Base-by-base conservation (phyloP, 192 early-diverging fungal genomes). In the Lobosporangium transversale region DNA sequence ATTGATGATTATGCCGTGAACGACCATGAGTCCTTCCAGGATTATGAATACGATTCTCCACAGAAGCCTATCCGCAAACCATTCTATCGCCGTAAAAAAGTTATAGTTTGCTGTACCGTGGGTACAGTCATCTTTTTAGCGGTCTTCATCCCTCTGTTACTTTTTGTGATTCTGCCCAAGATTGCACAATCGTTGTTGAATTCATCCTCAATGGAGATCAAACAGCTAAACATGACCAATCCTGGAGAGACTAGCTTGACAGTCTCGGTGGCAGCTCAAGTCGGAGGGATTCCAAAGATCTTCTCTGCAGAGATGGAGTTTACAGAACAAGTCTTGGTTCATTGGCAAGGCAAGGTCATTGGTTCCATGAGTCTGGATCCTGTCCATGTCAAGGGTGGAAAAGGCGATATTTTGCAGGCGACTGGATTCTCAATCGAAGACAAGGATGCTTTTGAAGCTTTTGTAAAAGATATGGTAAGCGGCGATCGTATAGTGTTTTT, bases 71-170 rank as follows among this genome's bases (percentile, higher is more conserved):
- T 40, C 11, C 74, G 63, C 40, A 47, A 40, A 11, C 78, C 60
- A n/a, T 84, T 85, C 40, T 85, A 86, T 58, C 70, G 75, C 1
- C 68, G 79, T 32, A 86, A 78, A 55, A 78, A 67, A 20, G 85
- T 80, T 18, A 82, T 84, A 75, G 48, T 71, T 26, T 64, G 74
- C 20, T 88, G 85, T 36, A 26, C 43, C 12, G 58, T 80, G 2
- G 53, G 83, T 50, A 76, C 58, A 1, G 53, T 81, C 32, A 57
- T 88, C 48, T 32, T 84, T 10, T n/a, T 81, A 14, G 74, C 81
- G 29, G 75, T 83, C 20, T 62, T 87, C 17, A 52, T 88, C 20
- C 80, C 78, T 23, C 45, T 88, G 12, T 44, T 85, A 7, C 47
- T 87, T 52, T 78, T 85, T 40, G 40, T 74, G 21, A 74, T 74